Base-by-base conservation (phyloP, 2,329 filamentous ascomycete genomes). In the Talaromyces islandicus region DNA sequence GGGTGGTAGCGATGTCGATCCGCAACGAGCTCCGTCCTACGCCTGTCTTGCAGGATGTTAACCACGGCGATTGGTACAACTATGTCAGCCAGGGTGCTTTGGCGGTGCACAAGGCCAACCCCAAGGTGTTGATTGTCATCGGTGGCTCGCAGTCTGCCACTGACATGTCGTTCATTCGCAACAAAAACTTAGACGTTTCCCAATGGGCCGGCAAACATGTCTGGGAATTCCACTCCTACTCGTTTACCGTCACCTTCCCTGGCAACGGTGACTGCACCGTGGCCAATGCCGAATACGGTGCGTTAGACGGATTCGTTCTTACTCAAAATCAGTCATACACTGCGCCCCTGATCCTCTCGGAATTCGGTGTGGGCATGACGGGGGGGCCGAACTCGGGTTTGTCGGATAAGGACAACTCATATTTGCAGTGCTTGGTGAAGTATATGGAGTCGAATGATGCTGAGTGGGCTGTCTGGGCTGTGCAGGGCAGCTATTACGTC, bases 221-320 rank as follows among this genome's bases (percentile, higher is more conserved):
- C 12, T 86, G 83, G 82, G 84, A 86, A 71, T 79, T 82, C 67
- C 84, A 86, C 71, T 77, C 80, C 30, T 86, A 86, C 75, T 75
- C 74, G 61, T 85, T 62, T 32, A 62, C 61, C 82, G 75, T 81
- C 12, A 81, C 76, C 3, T 81, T 77, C 62, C 74, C 75, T 21
- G 69, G 77, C 73, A 72, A 60, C 51, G 43, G 48, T 11, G 48
- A 60, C 55, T 85, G 83, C 71, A 70, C 67, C 41, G 41, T 77
- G 19, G 73, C 77, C 52, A 73, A 76, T 67, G 63, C 71, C 25
- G 67, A 78, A 61, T 81, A 83, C 62, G 82, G 82, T 19, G 66
- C 71, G 1, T 75, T 80, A 46, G 76, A 75, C 62, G 83, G 83
- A 6, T 85, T 83, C 68, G 74, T 85, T 10, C 74, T 85, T 14